Evolutionary conservation across 2,329 filamentous ascomycete species (phyloP), one percentile per base, ranked within the genome.

Genomic region (Byssoonygena ceratinophila): DNA sequence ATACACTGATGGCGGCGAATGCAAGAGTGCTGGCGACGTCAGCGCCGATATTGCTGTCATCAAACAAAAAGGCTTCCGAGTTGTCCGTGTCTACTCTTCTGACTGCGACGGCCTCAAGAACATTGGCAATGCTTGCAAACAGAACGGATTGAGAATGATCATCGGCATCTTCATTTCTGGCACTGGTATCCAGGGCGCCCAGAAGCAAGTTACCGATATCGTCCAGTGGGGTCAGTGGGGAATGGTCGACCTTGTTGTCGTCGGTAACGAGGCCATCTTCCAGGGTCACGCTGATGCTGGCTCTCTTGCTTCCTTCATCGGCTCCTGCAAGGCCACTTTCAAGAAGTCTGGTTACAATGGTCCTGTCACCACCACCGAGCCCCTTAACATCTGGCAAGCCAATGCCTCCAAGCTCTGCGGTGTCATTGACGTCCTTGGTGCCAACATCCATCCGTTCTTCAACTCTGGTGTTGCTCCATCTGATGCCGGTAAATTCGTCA

Each of bases 361-460:
- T 47, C 78, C 79, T 44, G 79, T 84, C 74, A 94, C 89, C 66
- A 94, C 88, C 62, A 85, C 90, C 58, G 91, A 97, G 75, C 83
- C 90, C 52, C 79, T 94, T 62, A 79, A 83, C 70, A 76, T 84
- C 66, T 89, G 88, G 81, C 74, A 87, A 71, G 60, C 73, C 49
- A 76, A 83, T 58, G 78, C 76, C 52, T 62, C 66, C 29, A 46
- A 70, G 46, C 77, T 96, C 57, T 96, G 91, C 78, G 62, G 64
- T 32, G 78, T 76, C 62, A 76, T 96, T 54, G 89, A 95, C 66
- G 75, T 94, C 56, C 78, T 87, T 34, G 86, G 84, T 70, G 82
- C 81, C 71, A 95, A 96, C 78, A 82, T 94, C 64, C 90, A 97
- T 75, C 83, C 90, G 60, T 96, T 85, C 84, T 97, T 96, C 84